A percentile compares a stretch with the other conserved stretches of the same genome.
Conservation (phyloP, 768 basidiomycete species). For the Rhizopogon vesiculosus region DNA sequence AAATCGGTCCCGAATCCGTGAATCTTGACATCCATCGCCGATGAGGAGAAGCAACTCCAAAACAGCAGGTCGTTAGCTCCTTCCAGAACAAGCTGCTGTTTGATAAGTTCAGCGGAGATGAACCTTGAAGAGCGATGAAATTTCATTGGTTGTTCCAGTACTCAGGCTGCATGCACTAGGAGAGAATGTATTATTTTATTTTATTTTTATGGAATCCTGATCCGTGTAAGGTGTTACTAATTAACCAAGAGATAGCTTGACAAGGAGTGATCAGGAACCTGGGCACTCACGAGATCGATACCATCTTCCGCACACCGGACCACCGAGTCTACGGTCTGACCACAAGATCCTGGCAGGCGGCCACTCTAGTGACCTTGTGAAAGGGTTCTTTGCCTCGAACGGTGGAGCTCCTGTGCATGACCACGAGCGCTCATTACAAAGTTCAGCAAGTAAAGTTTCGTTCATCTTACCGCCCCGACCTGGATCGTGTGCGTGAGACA, state of each 20-base stretch:
- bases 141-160: constrained; percentile 16
- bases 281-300: neutral
- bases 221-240: constrained; percentile 1
- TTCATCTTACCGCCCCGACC: neutral
- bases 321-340: neutral
- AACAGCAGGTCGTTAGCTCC: constrained; percentile 12
- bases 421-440: neutral
- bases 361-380: neutral
- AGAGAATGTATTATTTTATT: no score
- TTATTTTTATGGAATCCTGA: constrained; percentile 4
- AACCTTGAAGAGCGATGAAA: constrained; percentile 10
- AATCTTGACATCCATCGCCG: neutral
- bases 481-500: neutral
- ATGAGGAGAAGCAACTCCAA: constrained; percentile 22
- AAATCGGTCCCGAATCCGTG: constrained; percentile 1
- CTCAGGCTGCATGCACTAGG: no score
- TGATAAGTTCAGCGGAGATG: constrained; percentile 25
- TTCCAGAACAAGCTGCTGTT: constrained; percentile 13
- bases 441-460: neutral
- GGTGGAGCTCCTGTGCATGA: neutral
- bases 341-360: neutral
- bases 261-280: neutral
- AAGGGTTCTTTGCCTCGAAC: neutral
- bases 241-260: neutral
- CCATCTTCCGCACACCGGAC: neutral